Evolutionary conservation across 768 basidiomycete species (phyloP).

Genomic region (Nidula microcarpa): DNA sequence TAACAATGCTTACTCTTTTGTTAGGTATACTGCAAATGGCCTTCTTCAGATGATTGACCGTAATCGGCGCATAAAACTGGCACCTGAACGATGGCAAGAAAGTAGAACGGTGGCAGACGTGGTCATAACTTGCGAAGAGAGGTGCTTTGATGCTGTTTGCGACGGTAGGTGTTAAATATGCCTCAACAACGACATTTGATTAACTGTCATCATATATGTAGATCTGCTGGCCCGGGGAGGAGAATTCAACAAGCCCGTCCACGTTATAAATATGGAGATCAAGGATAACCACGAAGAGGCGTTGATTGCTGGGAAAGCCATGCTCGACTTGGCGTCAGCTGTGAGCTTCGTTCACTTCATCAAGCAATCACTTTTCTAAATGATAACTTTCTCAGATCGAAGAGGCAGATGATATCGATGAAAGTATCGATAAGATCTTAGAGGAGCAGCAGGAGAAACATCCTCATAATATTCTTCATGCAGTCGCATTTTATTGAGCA

Average conservation of each 20-base stretch:
- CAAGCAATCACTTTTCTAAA: conserved; percentile 6
- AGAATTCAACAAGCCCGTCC: conserved; percentile 90
- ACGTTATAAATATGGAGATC: conserved; percentile 97
- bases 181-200: too few species aligned
- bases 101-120: conserved; percentile 86
- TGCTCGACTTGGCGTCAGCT: conserved; percentile 85
- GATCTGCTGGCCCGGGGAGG: conserved; percentile 87
- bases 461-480: conserved; percentile 88
- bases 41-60: conserved; percentile 95
- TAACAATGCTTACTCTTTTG: conserved; percentile 3
- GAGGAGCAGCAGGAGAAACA: conserved; percentile 82
- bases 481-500: conserved; percentile 83
- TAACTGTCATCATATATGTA: conserved; percentile 17
- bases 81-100: conserved; percentile 98
- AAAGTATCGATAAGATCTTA: conserved; percentile 87
- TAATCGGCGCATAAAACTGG: conserved; percentile 85
- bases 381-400: conserved; percentile 63
- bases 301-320: conserved; percentile 90
- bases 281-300: conserved; percentile 99
- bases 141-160: conserved; percentile 97
- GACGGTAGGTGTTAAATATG: conserved; percentile 61
- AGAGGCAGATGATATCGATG: conserved; percentile 79
- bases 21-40: conserved; percentile 90
- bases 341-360: conserved; percentile 44
- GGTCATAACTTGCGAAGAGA: conserved; percentile 98